Conservation (phyloP, 495 filamentous ascomycete species). For the Penicillium bovifimosum region DNA sequence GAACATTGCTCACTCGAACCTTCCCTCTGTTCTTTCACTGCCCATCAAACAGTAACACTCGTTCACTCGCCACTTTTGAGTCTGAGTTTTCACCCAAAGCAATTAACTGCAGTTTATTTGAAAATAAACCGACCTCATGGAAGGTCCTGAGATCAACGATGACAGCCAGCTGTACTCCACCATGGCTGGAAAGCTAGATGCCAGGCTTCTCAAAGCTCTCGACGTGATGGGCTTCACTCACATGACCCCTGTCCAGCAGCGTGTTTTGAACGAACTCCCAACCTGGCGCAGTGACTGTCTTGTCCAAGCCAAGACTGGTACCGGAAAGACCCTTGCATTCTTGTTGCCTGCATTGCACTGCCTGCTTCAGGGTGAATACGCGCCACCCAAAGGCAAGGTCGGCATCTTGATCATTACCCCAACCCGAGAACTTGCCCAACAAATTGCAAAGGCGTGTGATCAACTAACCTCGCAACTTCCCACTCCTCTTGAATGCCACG, state of each 20-base stretch:
- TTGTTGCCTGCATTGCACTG: constrained; percentile 68
- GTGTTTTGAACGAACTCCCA: constrained; percentile 48
- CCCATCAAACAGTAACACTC: neutral
- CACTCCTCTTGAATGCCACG: constrained; percentile 42
- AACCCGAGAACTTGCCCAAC: constrained; percentile 60
- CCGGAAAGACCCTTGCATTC: constrained; percentile 79
- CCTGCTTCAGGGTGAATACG: constrained; percentile 38
- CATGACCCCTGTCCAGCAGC: constrained; percentile 55
- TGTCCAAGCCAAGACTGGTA: constrained; percentile 82
- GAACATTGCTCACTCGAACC: neutral
- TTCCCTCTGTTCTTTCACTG: neutral
- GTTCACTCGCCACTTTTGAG: neutral
- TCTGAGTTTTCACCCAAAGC: constrained; percentile 1
- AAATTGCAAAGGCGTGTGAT: constrained; percentile 58
- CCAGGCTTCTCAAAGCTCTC: constrained; percentile 42
- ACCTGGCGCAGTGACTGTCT: constrained; percentile 47
- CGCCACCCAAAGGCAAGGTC: constrained; percentile 41
- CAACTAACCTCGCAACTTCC: constrained; percentile 41
- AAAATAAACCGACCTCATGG: constrained; percentile 15
- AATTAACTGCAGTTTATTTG: constrained; percentile 1
- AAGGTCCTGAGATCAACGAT: constrained; percentile 17
- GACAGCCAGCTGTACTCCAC: constrained; percentile 35
- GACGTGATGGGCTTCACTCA: constrained; percentile 38
- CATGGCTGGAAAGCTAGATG: constrained; percentile 45
- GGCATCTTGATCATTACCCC: constrained; percentile 61